Conservation (phyloP, 257 asterid species). For the Lycium barbarum region DNA sequence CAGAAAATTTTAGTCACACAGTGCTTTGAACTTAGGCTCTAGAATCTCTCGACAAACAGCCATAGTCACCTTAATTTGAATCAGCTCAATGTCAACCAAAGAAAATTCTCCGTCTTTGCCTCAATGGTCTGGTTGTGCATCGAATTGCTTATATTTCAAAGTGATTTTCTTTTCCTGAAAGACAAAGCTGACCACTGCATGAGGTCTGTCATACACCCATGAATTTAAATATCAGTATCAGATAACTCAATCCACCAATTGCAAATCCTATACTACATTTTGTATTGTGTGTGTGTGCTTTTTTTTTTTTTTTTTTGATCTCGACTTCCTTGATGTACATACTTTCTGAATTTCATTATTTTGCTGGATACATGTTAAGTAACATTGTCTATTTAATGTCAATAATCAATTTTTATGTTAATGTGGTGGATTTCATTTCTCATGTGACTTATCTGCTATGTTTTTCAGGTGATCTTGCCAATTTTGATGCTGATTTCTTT, state of each 20-base stretch:
- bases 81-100: neutral
- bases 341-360: neutral
- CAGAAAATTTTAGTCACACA: neutral
- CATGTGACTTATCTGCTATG: neutral
- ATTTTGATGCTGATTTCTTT: conserved; percentile 50
- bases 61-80: neutral
- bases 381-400: neutral
- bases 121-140: neutral
- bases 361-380: neutral
- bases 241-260: neutral
- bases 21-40: neutral
- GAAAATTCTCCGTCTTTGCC: neutral
- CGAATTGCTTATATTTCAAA: neutral
- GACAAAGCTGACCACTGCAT: neutral
- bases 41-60: neutral
- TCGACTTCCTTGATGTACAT: conserved; percentile 13
- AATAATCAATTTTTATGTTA: neutral
- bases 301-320: neutral
- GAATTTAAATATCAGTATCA: neutral
- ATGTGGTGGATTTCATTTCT: conserved; percentile 20
- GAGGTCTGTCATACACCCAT: neutral
- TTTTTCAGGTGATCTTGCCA: conserved; percentile 49
- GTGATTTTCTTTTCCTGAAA: neutral
- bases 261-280: neutral
- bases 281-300: neutral